phyloP scores from a whole-genome alignment of 2,329 filamentous ascomycete species.

The Penicillium sp. region DNA sequence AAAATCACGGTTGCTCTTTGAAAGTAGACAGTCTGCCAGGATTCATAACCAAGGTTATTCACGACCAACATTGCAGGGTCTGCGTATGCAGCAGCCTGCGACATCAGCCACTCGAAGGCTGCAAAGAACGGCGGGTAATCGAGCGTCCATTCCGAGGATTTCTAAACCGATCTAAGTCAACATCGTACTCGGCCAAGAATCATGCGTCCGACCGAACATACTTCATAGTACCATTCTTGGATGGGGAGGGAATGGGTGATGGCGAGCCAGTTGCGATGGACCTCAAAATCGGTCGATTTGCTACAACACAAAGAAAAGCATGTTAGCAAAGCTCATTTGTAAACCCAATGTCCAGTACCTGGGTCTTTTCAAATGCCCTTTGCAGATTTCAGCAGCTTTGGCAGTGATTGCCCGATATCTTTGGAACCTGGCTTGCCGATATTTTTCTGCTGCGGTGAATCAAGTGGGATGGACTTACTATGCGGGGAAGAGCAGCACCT shows the following conservation, averaged over 20 bases:
- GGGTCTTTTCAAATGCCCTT: fast-evolving
- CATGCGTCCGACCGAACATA: conserved; percentile 29
- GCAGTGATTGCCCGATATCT: background rate
- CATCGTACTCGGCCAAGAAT: background rate
- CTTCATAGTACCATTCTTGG: conserved; percentile 91
- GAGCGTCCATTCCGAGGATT: conserved; percentile 98
- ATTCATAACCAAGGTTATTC: conserved; percentile 78
- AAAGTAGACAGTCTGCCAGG: conserved; percentile 92
- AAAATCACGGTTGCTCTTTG: conserved; percentile 84
- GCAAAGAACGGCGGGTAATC: conserved; percentile 99
- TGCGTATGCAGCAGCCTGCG: conserved; percentile 70
- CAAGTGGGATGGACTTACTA: conserved; percentile 14
- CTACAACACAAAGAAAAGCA: conserved; percentile 46
- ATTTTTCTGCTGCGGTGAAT: background rate
- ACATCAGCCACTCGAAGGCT: conserved; percentile 91
- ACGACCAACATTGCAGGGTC: conserved; percentile 81
- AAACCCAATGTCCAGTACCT: background rate
- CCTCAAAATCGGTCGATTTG: conserved; percentile 98
- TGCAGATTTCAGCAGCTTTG: background rate
- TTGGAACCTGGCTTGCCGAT: background rate
- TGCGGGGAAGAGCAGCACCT: conserved; percentile 20
- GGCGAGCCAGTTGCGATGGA: conserved; percentile 97
- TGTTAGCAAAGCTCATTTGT: conserved; percentile 1
- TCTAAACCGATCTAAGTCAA: conserved; percentile 45
- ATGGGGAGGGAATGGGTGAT: conserved; percentile 86